Conservation (phyloP, 306 rosid genomes). For the Cicer cuneatum region DNA sequence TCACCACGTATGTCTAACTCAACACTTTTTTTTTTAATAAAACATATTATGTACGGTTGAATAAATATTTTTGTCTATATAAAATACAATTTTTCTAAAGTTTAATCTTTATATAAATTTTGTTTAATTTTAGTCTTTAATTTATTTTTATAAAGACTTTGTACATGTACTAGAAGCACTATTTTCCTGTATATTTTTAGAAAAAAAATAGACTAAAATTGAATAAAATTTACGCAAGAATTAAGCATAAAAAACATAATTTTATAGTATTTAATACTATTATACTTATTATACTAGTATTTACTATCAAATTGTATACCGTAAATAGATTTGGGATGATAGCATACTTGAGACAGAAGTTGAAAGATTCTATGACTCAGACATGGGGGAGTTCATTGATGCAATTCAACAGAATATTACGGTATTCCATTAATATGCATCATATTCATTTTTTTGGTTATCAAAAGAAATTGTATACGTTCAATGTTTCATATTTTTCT, state of each 20-base stretch:
- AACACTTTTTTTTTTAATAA: too few species aligned
- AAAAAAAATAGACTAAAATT: too few species aligned
- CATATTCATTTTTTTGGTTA: neutral
- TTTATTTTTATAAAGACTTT: too few species aligned
- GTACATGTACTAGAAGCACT: too few species aligned
- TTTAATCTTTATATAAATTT: too few species aligned
- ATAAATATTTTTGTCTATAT: too few species aligned
- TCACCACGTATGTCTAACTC: conserved; percentile 64
- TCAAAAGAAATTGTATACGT: neutral
- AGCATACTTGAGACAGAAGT: conserved; percentile 72
- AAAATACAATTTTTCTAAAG: too few species aligned
- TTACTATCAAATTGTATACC: neutral
- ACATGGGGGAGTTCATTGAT: conserved; percentile 46
- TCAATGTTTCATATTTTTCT: neutral
- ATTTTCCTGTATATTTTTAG: too few species aligned
- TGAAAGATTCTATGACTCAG: conserved; percentile 56
- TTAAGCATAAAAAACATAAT: too few species aligned
- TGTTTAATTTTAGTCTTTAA: too few species aligned
- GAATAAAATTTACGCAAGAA: too few species aligned
- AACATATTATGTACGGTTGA: too few species aligned
- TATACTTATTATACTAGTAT: neutral
- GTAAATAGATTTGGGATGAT: conserved; percentile 70
- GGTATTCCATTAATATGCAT: conserved; percentile 43
- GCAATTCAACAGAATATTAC: conserved; percentile 73
- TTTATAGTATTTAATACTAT: neutral